Evolutionary conservation across 2,329 filamentous ascomycete species (phyloP), one percentile per base, ranked within the genome.

Genomic region (Thielaviopsis populi): DNA sequence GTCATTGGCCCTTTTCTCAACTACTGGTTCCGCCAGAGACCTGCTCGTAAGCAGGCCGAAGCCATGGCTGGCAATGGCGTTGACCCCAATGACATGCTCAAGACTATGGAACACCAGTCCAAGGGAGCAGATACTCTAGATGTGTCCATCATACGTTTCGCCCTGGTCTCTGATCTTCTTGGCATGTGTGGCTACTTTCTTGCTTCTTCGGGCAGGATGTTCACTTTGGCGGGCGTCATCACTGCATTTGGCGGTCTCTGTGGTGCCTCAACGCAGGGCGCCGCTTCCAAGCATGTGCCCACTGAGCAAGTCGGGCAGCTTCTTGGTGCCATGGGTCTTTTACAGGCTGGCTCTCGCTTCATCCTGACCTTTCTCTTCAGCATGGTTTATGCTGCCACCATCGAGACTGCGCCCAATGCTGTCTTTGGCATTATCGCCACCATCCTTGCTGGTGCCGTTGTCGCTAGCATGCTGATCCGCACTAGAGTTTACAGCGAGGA

Each of bases 271-370:
- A 79, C 95, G 60, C 90, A 95, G 70, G 86, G 88, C 1, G 82
- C 87, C 0, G 77, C 96, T 61, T 96, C 91, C 22, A 97, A 96
- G 72, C 94, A 97, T 72, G 86, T 97, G 0, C 89, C 91, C 0
- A 79, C 84, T 0, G 88, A 94, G 67, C 82, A 83, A 58, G 86
- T 94, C 0, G 94, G 94, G 0, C 85, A 94, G 72, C 77, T 97
- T n/a, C 80, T 99, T 0, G 94, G 94, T 24, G 91, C 91, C 1
- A 87, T 86, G 17, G 94, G 92, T 0, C 77, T 97, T 67, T 75
- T 97, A 65, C 92, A 97, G 74, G 88, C 90, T 0, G 75, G 96
- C 42, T 83, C 88, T 2, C 80, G 91, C 67, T 84, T 97, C 1
- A 72, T 95, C 13, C 85, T 87, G 0, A 94, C 94, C 0, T 80